Conservation (phyloP, 345 rosid genomes). For the Noccaea caerulescens region DNA sequence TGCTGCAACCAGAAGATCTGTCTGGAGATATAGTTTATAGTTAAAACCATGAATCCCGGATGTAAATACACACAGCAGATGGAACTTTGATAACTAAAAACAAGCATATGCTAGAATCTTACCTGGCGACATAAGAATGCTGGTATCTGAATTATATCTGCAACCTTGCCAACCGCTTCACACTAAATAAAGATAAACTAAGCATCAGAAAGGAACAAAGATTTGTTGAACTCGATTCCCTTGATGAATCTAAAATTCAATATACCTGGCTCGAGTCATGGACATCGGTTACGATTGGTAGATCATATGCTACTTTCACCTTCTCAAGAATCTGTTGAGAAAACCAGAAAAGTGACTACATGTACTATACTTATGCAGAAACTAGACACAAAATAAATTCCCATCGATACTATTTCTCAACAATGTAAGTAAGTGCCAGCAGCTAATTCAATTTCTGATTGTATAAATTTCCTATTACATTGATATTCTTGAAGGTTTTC, state of each 20-base stretch:
- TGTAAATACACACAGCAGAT: background rate
- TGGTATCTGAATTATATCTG: slow-evolving; percentile 92
- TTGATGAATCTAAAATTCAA: background rate
- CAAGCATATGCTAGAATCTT: slow-evolving; percentile 18
- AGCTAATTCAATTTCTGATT: too few species aligned
- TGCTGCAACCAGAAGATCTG: slow-evolving; percentile 91
- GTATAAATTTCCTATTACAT: background rate
- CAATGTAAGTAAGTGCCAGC: background rate
- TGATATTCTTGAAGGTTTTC: background rate
- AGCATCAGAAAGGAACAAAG: slow-evolving; percentile 14
- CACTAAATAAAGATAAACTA: slow-evolving; percentile 53
- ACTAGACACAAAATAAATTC: background rate
- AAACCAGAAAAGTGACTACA: slow-evolving; percentile 23
- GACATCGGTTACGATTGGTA: slow-evolving; percentile 86
- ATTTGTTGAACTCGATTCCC: slow-evolving; percentile 11
- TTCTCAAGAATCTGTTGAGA: slow-evolving; percentile 79
- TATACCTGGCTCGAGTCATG: slow-evolving; percentile 79
- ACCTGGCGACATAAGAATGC: slow-evolving; percentile 97
- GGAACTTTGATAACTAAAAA: slow-evolving; percentile 14
- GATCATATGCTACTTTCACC: slow-evolving; percentile 73
- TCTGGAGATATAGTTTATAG: slow-evolving; percentile 51
- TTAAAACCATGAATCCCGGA: slow-evolving; percentile 19
- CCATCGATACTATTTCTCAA: background rate
- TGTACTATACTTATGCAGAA: background rate
- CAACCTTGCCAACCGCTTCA: slow-evolving; percentile 83